Evolutionary conservation across 1,284 basidiomycete species (phyloP).

Genomic region (Abortiporus biennis): DNA sequence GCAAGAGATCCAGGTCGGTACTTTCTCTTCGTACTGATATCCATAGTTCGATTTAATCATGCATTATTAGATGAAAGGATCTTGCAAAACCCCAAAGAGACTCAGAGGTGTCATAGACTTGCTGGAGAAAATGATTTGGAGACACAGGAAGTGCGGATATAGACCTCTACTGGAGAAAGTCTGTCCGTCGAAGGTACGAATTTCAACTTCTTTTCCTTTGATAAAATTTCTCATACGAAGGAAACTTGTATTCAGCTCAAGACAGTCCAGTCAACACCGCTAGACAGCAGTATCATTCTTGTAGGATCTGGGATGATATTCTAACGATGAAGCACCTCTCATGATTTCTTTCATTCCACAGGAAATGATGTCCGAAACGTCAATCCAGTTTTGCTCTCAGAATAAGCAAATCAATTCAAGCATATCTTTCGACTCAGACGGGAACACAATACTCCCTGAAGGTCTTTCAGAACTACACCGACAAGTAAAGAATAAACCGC

Average conservation of each 20-base stretch:
- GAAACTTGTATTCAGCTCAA: slow-evolving; percentile 22
- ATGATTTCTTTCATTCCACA: slow-evolving; percentile 26
- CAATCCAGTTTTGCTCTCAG: slow-evolving; percentile 51
- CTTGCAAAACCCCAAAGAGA: slow-evolving; percentile 67
- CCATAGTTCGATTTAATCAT: neutral
- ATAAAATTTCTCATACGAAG: neutral
- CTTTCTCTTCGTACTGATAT: neutral
- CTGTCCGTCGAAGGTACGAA: slow-evolving; percentile 70
- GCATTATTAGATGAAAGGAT: slow-evolving; percentile 33
- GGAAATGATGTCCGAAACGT: slow-evolving; percentile 71
- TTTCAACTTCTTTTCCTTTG: no score
- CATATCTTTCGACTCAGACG: slow-evolving; percentile 41
- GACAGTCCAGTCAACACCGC: slow-evolving; percentile 25
- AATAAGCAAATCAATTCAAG: slow-evolving; percentile 25
- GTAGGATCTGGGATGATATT: no score
- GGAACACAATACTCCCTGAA: slow-evolving; percentile 34
- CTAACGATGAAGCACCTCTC: no score
- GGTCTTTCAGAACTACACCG: slow-evolving; percentile 42
- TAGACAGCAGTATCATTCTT: slow-evolving; percentile 54
- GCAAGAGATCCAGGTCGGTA: slow-evolving; percentile 60
- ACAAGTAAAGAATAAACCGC: slow-evolving; percentile 55
- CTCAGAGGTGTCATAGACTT: slow-evolving; percentile 49
- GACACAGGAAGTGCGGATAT: slow-evolving; percentile 70
- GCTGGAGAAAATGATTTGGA: slow-evolving; percentile 59
- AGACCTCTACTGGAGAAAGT: slow-evolving; percentile 53